phyloP scores from a whole-genome alignment of 257 asterid species.

The Lycium barbarum region DNA sequence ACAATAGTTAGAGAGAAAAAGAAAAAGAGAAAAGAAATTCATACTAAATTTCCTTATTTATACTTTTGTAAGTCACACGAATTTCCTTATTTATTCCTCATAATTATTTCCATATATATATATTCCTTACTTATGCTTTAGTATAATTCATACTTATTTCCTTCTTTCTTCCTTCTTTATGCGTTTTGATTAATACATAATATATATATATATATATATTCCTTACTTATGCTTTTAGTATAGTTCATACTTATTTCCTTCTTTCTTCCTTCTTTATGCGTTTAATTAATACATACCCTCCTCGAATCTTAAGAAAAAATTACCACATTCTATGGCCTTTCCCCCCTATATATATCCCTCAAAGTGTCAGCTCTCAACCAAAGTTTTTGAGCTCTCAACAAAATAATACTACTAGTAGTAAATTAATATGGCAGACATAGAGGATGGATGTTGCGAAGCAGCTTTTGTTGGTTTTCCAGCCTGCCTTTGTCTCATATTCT shows the following conservation, averaged over 20 bases:
- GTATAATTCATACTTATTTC: background rate
- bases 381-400: too few relatives aligned
- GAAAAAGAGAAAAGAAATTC: too few relatives aligned
- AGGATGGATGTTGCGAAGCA: background rate
- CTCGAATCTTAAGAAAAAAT: too few relatives aligned
- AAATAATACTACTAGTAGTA: too few relatives aligned
- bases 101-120: background rate
- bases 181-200: background rate
- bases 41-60: background rate
- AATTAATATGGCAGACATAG: background rate
- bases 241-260: background rate
- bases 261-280: background rate
- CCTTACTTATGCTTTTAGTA: too few relatives aligned
- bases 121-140: background rate
- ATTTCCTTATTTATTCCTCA: background rate
- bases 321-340: too few relatives aligned
- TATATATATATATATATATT: too few relatives aligned
- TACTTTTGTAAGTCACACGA: background rate
- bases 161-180: background rate
- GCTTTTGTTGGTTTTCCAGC: background rate
- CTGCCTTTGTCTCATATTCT: background rate
- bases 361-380: background rate
- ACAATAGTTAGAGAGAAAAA: too few relatives aligned
- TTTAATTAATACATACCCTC: background rate
- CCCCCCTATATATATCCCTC: background rate